Percentiles rank a stretch among this genome's conserved stretches.
Evolutionary conservation across 352 stramenopile species (phyloP).

Genomic region (Peronospora tabacina): DNA sequence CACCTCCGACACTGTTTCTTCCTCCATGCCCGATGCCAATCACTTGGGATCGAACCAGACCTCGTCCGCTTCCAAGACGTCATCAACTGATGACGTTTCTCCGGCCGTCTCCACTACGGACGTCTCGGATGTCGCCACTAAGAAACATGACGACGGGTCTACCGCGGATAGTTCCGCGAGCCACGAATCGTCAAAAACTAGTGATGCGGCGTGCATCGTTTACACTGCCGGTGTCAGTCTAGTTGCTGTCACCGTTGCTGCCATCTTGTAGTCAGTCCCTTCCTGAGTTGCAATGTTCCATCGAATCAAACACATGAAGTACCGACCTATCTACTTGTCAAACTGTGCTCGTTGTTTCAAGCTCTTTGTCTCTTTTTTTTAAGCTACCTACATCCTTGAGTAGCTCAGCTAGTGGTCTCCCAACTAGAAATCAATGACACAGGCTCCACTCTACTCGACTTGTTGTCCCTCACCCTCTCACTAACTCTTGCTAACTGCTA

Average conservation of each 20-base stretch:
- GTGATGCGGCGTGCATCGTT: constrained; percentile 11
- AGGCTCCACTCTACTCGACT: constrained; percentile 3
- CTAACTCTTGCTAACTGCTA: constrained; percentile 29
- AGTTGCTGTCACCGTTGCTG: constrained; percentile 22
- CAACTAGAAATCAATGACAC: neutral
- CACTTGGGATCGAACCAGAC: no score
- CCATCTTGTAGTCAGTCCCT: constrained; percentile 17
- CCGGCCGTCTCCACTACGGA: no score
- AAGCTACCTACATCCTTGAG: neutral
- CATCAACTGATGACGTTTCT: no score
- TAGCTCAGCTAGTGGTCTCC: neutral
- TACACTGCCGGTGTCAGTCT: constrained; percentile 17
- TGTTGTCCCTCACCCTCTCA: neutral
- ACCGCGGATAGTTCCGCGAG: constrained; percentile 1
- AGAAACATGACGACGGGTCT: neutral
- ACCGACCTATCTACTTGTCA: constrained; percentile 8
- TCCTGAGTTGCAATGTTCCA: constrained; percentile 5
- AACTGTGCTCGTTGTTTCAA: no score
- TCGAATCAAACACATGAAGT: constrained; percentile 9
- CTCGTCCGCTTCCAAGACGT: no score
- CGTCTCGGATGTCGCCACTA: no score
- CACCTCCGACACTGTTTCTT: neutral
- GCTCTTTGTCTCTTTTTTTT: neutral
- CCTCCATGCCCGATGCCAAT: constrained; percentile 5
- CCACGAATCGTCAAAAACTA: constrained; percentile 1